phyloP scores from a whole-genome alignment of 306 rosid species.

The Prosopis cineraria region DNA sequence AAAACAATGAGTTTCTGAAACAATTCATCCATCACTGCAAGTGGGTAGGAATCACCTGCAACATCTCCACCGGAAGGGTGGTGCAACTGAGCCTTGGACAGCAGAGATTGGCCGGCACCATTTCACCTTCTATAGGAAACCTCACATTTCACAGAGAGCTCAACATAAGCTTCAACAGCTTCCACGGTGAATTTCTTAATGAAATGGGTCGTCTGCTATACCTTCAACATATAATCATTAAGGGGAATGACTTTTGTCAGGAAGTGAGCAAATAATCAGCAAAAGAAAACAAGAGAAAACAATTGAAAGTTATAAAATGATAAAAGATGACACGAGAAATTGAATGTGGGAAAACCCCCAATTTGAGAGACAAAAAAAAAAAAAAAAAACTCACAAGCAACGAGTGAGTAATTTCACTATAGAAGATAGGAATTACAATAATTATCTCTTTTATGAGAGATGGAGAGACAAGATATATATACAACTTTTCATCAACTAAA shows the following conservation, averaged over 20 bases:
- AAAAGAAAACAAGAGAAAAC: too few species aligned
- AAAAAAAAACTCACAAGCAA: too few species aligned
- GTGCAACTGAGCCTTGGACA: constrained; percentile 27
- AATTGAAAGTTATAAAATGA: too few species aligned
- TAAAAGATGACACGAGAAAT: too few species aligned
- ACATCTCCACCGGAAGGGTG: constrained; percentile 31
- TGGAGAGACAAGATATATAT: too few species aligned
- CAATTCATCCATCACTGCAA: constrained; percentile 40
- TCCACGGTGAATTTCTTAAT: constrained; percentile 44
- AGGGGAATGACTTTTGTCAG: constrained; percentile 33
- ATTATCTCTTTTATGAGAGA: too few species aligned
- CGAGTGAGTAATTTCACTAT: too few species aligned
- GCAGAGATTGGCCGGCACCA: constrained; percentile 23
- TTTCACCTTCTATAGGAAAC: constrained; percentile 53
- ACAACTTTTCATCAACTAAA: too few species aligned
- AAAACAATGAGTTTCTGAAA: constrained; percentile 48
- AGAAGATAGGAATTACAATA: too few species aligned
- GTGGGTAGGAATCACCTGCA: constrained; percentile 51
- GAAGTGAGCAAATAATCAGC: too few species aligned
- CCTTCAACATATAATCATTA: constrained; percentile 34
- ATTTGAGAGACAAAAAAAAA: too few species aligned
- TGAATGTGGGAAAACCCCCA: too few species aligned
- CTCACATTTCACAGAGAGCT: constrained; percentile 41
- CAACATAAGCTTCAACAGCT: constrained; percentile 25
- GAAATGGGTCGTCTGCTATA: constrained; percentile 35